Percentiles rank a stretch among this genome's conserved stretches.
Evolutionary conservation across 2,329 filamentous ascomycete species (phyloP).

Genomic region (Hortaea sp.): DNA sequence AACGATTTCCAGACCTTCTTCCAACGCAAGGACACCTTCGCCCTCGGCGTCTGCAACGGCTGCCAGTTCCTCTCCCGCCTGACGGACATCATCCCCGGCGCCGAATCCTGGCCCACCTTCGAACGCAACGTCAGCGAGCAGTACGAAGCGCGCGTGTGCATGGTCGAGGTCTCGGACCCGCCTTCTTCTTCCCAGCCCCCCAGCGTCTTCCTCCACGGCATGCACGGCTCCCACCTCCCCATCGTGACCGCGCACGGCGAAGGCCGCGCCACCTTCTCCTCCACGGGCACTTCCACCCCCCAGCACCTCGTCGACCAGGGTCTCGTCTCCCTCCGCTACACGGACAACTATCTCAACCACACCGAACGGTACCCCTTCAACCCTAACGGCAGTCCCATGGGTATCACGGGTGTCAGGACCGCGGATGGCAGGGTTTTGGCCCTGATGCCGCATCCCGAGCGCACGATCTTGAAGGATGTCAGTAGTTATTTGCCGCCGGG

Average conservation of each 20-base stretch:
- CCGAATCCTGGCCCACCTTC: slow-evolving; percentile 72
- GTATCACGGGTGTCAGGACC: slow-evolving; percentile 70
- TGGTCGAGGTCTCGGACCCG: slow-evolving; percentile 68
- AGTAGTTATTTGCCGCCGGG: slow-evolving; percentile 65
- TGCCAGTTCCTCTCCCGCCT: slow-evolving; percentile 87
- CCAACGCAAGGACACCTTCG: slow-evolving; percentile 76
- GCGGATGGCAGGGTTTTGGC: slow-evolving; percentile 71
- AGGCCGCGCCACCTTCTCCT: slow-evolving; percentile 57
- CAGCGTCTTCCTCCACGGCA: slow-evolving; percentile 83
- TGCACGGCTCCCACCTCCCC: slow-evolving; percentile 71
- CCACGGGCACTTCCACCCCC: slow-evolving; percentile 38
- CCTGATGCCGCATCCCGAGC: slow-evolving; percentile 89
- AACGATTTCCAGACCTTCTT: slow-evolving; percentile 80
- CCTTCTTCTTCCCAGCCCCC: slow-evolving; percentile 30
- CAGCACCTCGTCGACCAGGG: slow-evolving; percentile 51
- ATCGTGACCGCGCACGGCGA: slow-evolving; percentile 89
- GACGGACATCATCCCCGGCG: slow-evolving; percentile 77
- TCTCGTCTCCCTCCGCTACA: slow-evolving; percentile 69
- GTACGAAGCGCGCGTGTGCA: slow-evolving; percentile 79
- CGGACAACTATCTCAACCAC: slow-evolving; percentile 66
- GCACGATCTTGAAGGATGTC: slow-evolving; percentile 73
- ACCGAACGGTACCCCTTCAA: slow-evolving; percentile 85
- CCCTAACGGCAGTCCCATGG: slow-evolving; percentile 73
- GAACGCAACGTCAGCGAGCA: slow-evolving; percentile 76
- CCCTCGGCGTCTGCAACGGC: slow-evolving; percentile 91